Evolutionary conservation across 192 early-diverging fungal genomes (phyloP).

Genomic region (Chytriomyces sp.): DNA sequence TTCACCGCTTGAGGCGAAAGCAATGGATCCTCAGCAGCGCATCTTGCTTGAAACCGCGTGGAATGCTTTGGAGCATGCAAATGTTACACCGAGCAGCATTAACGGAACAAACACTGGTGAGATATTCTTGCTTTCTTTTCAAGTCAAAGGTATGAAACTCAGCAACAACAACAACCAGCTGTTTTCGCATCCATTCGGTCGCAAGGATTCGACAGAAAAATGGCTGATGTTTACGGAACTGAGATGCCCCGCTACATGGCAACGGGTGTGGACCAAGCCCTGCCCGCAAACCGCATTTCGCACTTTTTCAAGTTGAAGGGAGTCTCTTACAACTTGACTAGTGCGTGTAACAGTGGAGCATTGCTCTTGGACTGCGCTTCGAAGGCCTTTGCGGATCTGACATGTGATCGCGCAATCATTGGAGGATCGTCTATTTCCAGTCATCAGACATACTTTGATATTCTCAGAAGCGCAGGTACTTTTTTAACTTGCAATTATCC

Average conservation of each 20-base stretch:
- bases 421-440: background rate
- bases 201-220: background rate
- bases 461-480: constrained; percentile 1
- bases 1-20: constrained; percentile 15
- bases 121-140: background rate
- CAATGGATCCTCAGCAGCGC: constrained; percentile 25
- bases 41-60: constrained; percentile 4
- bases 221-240: background rate
- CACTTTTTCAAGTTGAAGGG: background rate
- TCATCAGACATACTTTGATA: background rate
- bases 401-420: background rate
- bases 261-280: background rate
- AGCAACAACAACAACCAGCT: background rate
- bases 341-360: background rate
- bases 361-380: background rate
- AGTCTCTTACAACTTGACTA: background rate
- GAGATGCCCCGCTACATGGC: background rate
- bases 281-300: background rate
- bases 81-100: background rate
- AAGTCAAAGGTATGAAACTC: background rate
- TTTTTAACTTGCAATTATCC: background rate
- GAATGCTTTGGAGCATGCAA: constrained; percentile 22
- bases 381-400: background rate
- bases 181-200: background rate
- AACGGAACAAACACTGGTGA: constrained; percentile 17